Evolutionary conservation across 2,329 filamentous ascomycete species (phyloP).

Genomic region (Stachybotrys elegans): DNA sequence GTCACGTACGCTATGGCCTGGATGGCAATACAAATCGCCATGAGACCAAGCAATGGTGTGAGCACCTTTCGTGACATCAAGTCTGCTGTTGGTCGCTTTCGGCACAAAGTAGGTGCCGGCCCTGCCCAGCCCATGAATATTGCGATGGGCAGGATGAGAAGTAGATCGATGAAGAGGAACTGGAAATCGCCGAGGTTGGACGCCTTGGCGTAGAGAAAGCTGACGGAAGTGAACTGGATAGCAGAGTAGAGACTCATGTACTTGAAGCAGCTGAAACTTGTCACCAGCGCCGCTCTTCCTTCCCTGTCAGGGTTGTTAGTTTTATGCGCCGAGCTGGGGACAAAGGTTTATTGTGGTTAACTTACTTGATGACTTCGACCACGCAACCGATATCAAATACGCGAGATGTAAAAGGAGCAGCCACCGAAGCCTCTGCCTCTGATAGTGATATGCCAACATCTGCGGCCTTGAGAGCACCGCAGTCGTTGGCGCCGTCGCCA

Average conservation of each 20-base stretch:
- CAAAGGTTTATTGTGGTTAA: conserved; percentile 1
- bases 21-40: conserved; percentile 70
- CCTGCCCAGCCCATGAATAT: conserved; percentile 99
- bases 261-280: conserved; percentile 98
- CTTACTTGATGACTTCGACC: conserved; percentile 76
- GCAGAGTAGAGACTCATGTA: conserved; percentile 99
- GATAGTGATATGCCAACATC: conserved; percentile 97
- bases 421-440: conserved; percentile 94
- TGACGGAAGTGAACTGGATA: conserved; percentile 98
- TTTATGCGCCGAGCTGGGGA: background rate
- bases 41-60: conserved; percentile 83
- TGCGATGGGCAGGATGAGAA: conserved; percentile 89
- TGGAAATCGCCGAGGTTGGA: conserved; percentile 97
- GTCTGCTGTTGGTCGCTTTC: conserved; percentile 85
- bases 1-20: conserved; percentile 70
- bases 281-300: conserved; percentile 91
- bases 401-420: conserved; percentile 93
- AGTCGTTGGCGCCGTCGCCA: conserved; percentile 96
- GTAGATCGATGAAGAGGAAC: conserved; percentile 91
- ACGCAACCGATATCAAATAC: conserved; percentile 97
- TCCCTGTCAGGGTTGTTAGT: conserved; percentile 50
- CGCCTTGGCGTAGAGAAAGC: conserved; percentile 88
- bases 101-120: conserved; percentile 69
- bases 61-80: conserved; percentile 91
- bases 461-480: conserved; percentile 91